Conservation (phyloP, 768 basidiomycete genomes). For the Tylopilus balloui region DNA sequence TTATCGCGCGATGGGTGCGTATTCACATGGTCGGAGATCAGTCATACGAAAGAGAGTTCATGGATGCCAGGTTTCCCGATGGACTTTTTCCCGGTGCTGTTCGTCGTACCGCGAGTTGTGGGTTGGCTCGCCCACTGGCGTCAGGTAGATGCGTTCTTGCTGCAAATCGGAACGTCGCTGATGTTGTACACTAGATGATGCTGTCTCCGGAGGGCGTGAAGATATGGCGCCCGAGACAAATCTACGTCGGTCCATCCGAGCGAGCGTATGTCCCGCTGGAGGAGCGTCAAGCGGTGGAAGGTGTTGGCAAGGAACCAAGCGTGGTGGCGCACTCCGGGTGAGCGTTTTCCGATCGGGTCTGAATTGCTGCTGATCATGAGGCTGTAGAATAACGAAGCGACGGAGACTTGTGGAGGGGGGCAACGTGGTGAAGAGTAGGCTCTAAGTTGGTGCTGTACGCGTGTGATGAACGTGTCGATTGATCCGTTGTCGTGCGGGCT, state of each 20-base stretch:
- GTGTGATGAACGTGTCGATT: constrained; percentile 1
- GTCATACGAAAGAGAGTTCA: neutral
- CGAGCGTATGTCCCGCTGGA: constrained; percentile 71
- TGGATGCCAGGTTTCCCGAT: constrained; percentile 69
- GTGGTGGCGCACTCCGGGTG: constrained; percentile 71
- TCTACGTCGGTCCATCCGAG: constrained; percentile 73
- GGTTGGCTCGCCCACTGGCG: constrained; percentile 95
- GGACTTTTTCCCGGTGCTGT: constrained; percentile 92
- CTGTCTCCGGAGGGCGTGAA: constrained; percentile 84
- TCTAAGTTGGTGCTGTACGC: constrained; percentile 3
- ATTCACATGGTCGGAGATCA: neutral
- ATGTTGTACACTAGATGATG: constrained; percentile 69
- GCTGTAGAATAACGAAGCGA: constrained; percentile 29
- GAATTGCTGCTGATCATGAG: neutral
- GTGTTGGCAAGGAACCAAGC: constrained; percentile 55
- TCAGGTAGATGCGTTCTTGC: constrained; percentile 44
- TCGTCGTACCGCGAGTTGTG: constrained; percentile 87
- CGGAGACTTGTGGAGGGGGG: constrained; percentile 28
- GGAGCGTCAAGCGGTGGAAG: constrained; percentile 51
- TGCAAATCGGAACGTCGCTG: constrained; percentile 1
- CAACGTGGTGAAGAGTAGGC: constrained; percentile 26
- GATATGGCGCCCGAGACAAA: constrained; percentile 88
- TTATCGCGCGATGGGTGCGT: constrained; percentile 85
- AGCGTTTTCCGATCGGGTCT: constrained; percentile 26
- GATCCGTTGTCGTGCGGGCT: constrained; percentile 17